Percentiles rank a stretch among this genome's conserved stretches.
Conservation (phyloP, 2,329 filamentous ascomycete species). For the Clarireedia hainanense region DNA sequence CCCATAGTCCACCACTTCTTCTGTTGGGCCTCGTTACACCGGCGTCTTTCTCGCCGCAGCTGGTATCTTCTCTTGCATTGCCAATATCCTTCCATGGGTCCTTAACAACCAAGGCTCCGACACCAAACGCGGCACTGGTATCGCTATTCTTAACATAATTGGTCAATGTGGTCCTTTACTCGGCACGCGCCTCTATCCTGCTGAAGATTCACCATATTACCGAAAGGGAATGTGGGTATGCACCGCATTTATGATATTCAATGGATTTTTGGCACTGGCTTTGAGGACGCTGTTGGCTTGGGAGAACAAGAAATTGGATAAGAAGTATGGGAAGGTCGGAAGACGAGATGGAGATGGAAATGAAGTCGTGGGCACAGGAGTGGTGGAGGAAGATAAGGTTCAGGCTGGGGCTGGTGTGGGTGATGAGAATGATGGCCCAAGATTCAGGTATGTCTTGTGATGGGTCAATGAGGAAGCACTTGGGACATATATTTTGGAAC, state of each 20-base stretch:
- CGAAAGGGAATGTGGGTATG: conserved; percentile 52
- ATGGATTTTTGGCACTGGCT: conserved; percentile 43
- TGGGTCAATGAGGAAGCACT: not conserved
- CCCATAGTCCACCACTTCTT: conserved; percentile 33
- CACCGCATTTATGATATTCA: conserved; percentile 53
- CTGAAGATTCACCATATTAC: conserved; percentile 37
- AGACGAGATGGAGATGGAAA: conserved; percentile 4
- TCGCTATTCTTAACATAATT: conserved; percentile 60
- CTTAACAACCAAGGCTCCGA: conserved; percentile 63
- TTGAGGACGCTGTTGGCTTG: conserved; percentile 46
- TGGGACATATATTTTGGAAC: too few species aligned
- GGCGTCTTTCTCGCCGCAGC: conserved; percentile 46
- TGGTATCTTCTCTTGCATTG: conserved; percentile 60
- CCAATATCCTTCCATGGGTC: conserved; percentile 64
- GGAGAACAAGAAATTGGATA: conserved; percentile 54
- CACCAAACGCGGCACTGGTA: conserved; percentile 56
- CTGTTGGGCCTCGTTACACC: conserved; percentile 37
- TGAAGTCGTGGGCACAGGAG: not conserved
- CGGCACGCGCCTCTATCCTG: conserved; percentile 56
- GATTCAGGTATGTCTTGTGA: conserved; percentile 22
- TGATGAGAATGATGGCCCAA: conserved; percentile 24
- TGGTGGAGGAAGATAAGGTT: not conserved
- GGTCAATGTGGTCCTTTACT: conserved; percentile 58
- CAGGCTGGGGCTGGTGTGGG: conserved; percentile 5
- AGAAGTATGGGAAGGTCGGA: conserved; percentile 26